Percentiles rank a stretch among this genome's conserved stretches.
phyloP scores from a whole-genome alignment of 805 yeast species.

The Saccharomycopsis sp. region DNA sequence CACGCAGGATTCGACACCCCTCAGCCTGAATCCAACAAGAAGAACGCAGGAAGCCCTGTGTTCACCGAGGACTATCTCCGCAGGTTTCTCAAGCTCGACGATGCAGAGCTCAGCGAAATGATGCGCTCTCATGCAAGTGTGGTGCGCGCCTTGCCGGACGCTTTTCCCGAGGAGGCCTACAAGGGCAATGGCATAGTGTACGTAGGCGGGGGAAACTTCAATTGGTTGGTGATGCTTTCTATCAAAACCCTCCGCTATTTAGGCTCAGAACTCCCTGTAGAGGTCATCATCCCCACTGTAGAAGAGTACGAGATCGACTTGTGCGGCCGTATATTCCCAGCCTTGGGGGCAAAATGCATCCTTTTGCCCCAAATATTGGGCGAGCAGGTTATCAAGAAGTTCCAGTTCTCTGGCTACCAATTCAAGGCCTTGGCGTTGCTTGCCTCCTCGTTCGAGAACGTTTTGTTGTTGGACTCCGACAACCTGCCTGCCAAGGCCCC shows the following conservation, averaged over 20 bases:
- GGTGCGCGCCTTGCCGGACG: slow-evolving; percentile 41
- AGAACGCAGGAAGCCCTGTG: slow-evolving; percentile 27
- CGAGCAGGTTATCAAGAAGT: slow-evolving; percentile 39
- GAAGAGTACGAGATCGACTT: slow-evolving; percentile 64
- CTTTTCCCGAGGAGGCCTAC: slow-evolving; percentile 39
- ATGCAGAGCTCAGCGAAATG: slow-evolving; percentile 39
- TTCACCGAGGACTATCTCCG: slow-evolving; percentile 49
- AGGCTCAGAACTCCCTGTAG: slow-evolving; percentile 57
- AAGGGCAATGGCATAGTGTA: slow-evolving; percentile 54
- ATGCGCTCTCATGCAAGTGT: slow-evolving; percentile 41
- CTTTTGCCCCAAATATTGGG: slow-evolving; percentile 59
- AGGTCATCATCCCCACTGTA: slow-evolving; percentile 57
- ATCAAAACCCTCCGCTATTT: slow-evolving; percentile 41
- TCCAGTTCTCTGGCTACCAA: slow-evolving; percentile 55
- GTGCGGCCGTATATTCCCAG: slow-evolving; percentile 57
- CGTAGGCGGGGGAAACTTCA: slow-evolving; percentile 57
- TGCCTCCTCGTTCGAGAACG: slow-evolving; percentile 68
- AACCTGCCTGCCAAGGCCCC: slow-evolving; percentile 54
- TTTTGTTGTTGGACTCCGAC: slow-evolving; percentile 67
- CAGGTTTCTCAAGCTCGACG: slow-evolving; percentile 40
- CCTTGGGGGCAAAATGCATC: slow-evolving; percentile 57
- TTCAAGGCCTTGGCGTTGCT: slow-evolving; percentile 62
- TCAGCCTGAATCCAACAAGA: slow-evolving; percentile 28
- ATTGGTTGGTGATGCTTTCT: slow-evolving; percentile 47
- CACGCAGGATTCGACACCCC: slow-evolving; percentile 45